Percentiles rank a stretch among this genome's conserved stretches.
Evolutionary conservation across 306 rosid species (phyloP).

Genomic region (Arachis hypogaea): DNA sequence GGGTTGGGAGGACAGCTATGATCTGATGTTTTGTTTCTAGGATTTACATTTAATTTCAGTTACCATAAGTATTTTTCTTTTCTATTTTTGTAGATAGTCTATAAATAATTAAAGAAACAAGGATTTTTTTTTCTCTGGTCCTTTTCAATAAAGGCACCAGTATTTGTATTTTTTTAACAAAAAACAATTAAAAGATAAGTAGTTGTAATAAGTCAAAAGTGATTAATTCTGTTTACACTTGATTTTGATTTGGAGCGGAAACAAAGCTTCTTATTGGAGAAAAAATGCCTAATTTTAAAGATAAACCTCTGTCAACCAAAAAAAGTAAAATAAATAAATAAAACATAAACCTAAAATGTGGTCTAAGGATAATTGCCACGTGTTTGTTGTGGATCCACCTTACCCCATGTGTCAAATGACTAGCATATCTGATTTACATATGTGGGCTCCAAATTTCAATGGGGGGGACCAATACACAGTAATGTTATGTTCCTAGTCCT

Average conservation of each 20-base stretch:
- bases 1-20: too few relatives aligned
- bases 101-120: background rate
- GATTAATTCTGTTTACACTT: slow-evolving; percentile 9
- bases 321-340: too few relatives aligned
- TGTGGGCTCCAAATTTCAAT: slow-evolving; percentile 6
- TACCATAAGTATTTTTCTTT: slow-evolving; percentile 1
- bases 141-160: too few relatives aligned
- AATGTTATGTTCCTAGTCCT: background rate
- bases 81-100: background rate
- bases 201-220: slow-evolving; percentile 15
- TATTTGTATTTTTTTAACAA: too few relatives aligned
- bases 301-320: background rate
- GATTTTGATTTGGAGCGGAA: slow-evolving; percentile 2
- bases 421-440: slow-evolving; percentile 12
- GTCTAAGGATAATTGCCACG: background rate
- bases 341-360: background rate
- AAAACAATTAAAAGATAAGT: too few relatives aligned
- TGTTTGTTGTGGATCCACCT: background rate
- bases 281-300: slow-evolving; percentile 14
- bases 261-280: background rate
- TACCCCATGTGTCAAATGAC: slow-evolving; percentile 1
- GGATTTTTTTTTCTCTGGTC: too few relatives aligned
- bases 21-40: background rate
- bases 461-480: background rate
- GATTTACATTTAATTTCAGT: slow-evolving; percentile 2